phyloP scores from a whole-genome alignment of 2,329 filamentous ascomycete species.

The Claviceps sp. region DNA sequence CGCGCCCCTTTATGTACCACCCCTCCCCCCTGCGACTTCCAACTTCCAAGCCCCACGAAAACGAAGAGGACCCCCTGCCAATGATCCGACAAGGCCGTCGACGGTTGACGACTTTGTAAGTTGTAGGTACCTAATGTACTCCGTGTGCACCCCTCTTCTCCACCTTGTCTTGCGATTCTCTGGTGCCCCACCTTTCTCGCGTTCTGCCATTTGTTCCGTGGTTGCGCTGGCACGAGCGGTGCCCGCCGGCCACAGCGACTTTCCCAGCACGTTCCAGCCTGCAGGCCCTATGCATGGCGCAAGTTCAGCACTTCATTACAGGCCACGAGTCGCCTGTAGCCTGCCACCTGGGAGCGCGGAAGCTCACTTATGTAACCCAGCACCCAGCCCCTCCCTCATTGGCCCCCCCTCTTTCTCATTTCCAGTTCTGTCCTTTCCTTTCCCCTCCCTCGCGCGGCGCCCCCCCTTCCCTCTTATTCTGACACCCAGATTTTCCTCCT shows the following conservation, averaged over 20 bases:
- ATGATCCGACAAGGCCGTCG: too few species aligned
- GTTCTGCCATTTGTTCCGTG: constrained; percentile 4
- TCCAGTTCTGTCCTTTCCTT: constrained; percentile 9
- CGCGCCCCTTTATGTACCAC: too few species aligned
- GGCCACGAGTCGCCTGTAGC: not conserved
- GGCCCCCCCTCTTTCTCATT: constrained; percentile 8
- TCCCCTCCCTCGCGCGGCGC: not conserved
- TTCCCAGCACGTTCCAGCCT: constrained; percentile 3
- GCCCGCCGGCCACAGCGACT: constrained; percentile 7
- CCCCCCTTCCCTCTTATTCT: constrained; percentile 9
- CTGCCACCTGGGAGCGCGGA: not conserved
- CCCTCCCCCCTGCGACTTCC: too few species aligned
- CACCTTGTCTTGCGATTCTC: not conserved
- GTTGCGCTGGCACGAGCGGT: constrained; percentile 15
- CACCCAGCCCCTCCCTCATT: constrained; percentile 13
- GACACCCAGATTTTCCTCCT: constrained; percentile 7
- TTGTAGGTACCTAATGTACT: too few species aligned
- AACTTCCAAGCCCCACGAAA: too few species aligned
- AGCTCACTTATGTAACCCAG: too few species aligned
- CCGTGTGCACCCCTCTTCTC: not conserved
- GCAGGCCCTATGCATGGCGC: not conserved
- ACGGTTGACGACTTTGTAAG: too few species aligned
- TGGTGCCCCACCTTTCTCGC: constrained; percentile 2
- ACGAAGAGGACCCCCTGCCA: too few species aligned
- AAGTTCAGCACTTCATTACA: not conserved